These are phyloP conservation scores for Grosmannia penicillata DNA, from an alignment of 2,329 filamentous ascomycete species.

Conservation along the genomic window DNA sequence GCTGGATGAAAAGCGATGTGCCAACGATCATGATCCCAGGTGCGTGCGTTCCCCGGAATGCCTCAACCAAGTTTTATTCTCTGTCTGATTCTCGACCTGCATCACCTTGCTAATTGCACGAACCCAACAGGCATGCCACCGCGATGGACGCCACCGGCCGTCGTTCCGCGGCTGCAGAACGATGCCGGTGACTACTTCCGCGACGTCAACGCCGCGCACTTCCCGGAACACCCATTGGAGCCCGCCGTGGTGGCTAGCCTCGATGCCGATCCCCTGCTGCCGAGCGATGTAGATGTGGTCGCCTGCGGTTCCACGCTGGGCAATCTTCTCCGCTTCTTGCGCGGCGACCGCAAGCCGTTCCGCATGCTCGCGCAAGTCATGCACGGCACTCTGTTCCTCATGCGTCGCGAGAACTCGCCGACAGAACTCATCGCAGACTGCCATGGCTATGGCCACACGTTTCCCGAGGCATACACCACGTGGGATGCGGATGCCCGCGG, in stretches of 20 bases:
- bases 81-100: too few relatives aligned
- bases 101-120: not conserved
- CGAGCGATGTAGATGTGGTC: slow-evolving; percentile 35
- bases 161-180: slow-evolving; percentile 19
- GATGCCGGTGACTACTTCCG: slow-evolving; percentile 36
- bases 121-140: slow-evolving; percentile 30
- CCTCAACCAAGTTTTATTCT: not conserved
- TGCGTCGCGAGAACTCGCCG: slow-evolving; percentile 46
- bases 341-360: slow-evolving; percentile 31
- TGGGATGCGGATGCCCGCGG: slow-evolving; percentile 40
- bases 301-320: slow-evolving; percentile 47
- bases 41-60: slow-evolving; percentile 6
- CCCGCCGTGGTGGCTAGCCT: slow-evolving; percentile 27
- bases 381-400: slow-evolving; percentile 43
- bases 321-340: slow-evolving; percentile 42
- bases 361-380: slow-evolving; percentile 43
- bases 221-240: slow-evolving; percentile 33
- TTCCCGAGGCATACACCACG: slow-evolving; percentile 50
- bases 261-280: slow-evolving; percentile 18
- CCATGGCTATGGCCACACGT: slow-evolving; percentile 48
- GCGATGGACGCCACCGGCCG: slow-evolving; percentile 28
- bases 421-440: slow-evolving; percentile 39
- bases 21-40: slow-evolving; percentile 20
- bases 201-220: slow-evolving; percentile 37
- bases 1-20: slow-evolving; percentile 17